These are phyloP conservation scores for Talaromyces wortmannii DNA, from an alignment of 495 filamentous ascomycete genomes.

Conservation along the genomic window DNA sequence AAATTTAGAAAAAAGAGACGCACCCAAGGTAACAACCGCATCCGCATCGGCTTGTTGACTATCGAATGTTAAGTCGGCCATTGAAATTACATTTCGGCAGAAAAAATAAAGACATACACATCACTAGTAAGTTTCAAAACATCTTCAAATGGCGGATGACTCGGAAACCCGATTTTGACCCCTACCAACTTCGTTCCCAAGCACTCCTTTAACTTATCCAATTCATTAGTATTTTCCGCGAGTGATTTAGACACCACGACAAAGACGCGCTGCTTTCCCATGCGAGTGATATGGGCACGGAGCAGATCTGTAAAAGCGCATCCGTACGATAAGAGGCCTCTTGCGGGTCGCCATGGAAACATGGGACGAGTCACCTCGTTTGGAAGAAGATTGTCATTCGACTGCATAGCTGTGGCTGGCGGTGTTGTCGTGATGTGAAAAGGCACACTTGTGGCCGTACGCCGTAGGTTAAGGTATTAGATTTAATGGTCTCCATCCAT, in stretches of 20 bases:
- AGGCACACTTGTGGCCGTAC: background rate
- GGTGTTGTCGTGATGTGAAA: background rate
- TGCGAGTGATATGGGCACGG: background rate
- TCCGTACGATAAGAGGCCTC: slow-evolving; percentile 1
- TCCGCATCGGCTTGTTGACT: background rate
- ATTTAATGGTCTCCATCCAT: background rate
- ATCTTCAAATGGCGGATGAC: slow-evolving; percentile 1
- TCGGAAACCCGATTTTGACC: background rate
- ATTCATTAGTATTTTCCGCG: background rate
- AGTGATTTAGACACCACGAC: slow-evolving; percentile 1
- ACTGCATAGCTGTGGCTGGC: background rate
- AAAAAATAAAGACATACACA: background rate
- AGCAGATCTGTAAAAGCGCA: slow-evolving; percentile 1
- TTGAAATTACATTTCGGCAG: background rate
- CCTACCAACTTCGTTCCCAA: background rate
- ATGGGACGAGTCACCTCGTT: slow-evolving; percentile 3
- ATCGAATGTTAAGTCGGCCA: background rate
- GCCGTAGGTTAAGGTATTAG: background rate
- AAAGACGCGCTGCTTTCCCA: background rate
- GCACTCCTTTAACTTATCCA: slow-evolving; percentile 1
- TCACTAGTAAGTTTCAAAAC: background rate
- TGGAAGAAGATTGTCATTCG: background rate
- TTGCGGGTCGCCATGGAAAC: slow-evolving; percentile 2
- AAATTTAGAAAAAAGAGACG: background rate
- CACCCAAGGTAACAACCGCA: background rate